Base-by-base conservation (phyloP, 441 rosid species). In the Viola pubescens region DNA sequence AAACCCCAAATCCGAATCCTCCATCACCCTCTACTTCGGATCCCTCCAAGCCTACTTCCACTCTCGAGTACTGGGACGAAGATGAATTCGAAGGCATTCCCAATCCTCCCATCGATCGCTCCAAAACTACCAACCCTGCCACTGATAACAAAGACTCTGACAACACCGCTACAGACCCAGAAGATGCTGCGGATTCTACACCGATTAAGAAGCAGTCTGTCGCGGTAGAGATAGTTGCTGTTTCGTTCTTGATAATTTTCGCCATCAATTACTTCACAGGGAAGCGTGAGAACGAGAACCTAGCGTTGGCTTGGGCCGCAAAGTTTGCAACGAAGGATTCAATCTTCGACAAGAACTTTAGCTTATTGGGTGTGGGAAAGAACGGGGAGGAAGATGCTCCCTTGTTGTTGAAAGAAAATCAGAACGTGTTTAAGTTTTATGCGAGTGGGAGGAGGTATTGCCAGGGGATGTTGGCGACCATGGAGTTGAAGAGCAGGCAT, bases 41-140 rank as follows among this genome's bases (percentile, higher is more conserved):
- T 66, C 63, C 50, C n/a, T 6, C 50, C 1, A 71, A 71, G 38
- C 72, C 72, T 2, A 55, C 73, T 10, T 39, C 75, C 47, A 19
- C 84, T 7, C 81, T 91, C 51, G 95, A 86, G 3, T 83, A 77
- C 59, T 91, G 95, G 98, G 96, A 91, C 56, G 98, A 91, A 60
- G 98, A 91, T 58, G 98, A 91, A 72, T 91, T 92, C 71, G 96
- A 91, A 63, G 96, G 96, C 16, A 70, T 91, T 1, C 96, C 92
- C 4, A 37, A 66, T 26, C 73, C 77, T 37, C 71, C 70, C 4
- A 39, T 37, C 1, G 80, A 81, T 7, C 16, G 73, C 26, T 64
- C 70, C 0, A 13, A 56, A 56, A 48, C 48, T 50, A n/a, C 76
- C 6, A 79, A 80, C 52, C 66, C 70, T 51, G 56, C 76, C 41